Conservation (phyloP, 208 protist genomes). For the Trichomonas gallinae region DNA sequence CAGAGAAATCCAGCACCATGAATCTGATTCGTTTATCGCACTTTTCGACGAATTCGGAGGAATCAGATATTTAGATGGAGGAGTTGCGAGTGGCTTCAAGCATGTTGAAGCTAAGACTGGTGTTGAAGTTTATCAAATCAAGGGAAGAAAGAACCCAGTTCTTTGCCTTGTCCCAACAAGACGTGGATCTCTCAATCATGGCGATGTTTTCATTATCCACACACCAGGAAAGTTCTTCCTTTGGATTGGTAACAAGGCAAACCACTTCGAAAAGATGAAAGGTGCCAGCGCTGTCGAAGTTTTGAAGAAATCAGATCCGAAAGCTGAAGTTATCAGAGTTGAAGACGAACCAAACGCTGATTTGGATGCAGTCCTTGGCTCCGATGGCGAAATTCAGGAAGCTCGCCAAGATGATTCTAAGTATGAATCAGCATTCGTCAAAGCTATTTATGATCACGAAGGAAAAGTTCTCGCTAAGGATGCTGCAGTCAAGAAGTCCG, state of each 20-base stretch:
- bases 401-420: neutral
- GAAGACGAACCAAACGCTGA: neutral
- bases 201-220: neutral
- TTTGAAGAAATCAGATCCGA: neutral
- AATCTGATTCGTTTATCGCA: constrained; percentile 23
- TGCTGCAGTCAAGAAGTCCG: neutral
- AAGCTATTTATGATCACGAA: neutral
- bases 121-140: neutral
- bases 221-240: neutral
- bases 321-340: neutral
- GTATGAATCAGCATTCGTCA: neutral
- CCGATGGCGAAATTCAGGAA: neutral
- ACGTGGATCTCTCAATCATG: neutral
- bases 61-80: neutral
- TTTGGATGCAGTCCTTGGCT: neutral
- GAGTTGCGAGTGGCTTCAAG: neutral
- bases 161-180: neutral
- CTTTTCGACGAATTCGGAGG: constrained; percentile 24
- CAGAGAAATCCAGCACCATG: constrained; percentile 38
- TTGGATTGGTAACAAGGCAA: neutral
- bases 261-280: neutral
- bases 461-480: neutral
- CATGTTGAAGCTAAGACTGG: neutral
- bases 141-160: neutral
- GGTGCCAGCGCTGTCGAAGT: neutral